Evolutionary conservation across 1,139 yeast genomes (phyloP), one percentile per base, ranked within the genome.

Genomic region (Zygosaccharomyces pseudobailii): DNA sequence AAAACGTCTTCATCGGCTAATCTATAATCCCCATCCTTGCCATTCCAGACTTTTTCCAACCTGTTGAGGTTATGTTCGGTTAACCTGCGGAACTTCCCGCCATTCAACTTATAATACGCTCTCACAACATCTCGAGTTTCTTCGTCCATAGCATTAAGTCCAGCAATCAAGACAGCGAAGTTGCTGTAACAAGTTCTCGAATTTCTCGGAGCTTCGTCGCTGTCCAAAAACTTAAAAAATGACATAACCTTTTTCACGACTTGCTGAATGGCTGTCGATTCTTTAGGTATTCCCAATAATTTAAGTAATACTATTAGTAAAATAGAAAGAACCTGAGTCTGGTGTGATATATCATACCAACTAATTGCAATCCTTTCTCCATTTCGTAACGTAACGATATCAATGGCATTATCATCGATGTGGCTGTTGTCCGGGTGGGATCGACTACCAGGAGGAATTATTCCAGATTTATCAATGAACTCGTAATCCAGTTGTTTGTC

Each of bases 311-410:
- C 63, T 21, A 75, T 67, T 6, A 82, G 52, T 36, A 74, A 68
- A 3, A 79, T 72, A 0, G 77, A 72, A 44, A 78, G 71, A 3
- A 76, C 73, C 50, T 78, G 80, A 1, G 79, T 65, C 53, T 81
- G 86, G 55, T 82, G 85, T 17, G 82, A 72, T 10, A 81, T 70
- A 59, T 84, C 90, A 59, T 75, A 80, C 88, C 88, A 83, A 32
- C 85, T 79, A 43, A 74, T 73, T 40, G 75, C 75, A 3, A 66
- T 57, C 6, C 55, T 54, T 38, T 65, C 59, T 0, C 71, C 72
- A 48, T 58, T 64, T 13, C 56, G 52, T 31, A 69, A 38, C 0
- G 47, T 51, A 1, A 70, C 63, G 1, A 62, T 43, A 40, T 69
- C 71, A 33, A 69, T 69, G 9, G 68, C 68, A 51, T 63, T 60